Evolutionary conservation across 2,329 filamentous ascomycete species (phyloP).

Genomic region (Colletotrichum trifolii): DNA sequence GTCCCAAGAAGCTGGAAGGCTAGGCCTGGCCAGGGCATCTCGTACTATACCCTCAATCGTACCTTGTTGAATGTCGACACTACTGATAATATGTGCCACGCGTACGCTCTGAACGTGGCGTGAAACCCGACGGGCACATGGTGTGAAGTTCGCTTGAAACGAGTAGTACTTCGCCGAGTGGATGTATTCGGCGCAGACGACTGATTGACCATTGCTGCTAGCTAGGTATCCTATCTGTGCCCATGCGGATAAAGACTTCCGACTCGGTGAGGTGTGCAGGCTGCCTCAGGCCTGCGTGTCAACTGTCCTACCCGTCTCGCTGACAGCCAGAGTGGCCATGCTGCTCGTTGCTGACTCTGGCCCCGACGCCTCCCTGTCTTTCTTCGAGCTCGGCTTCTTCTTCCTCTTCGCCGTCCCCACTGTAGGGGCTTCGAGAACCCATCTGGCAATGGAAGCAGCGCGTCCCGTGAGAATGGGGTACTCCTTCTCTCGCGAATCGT

Average conservation of each 20-base stretch:
- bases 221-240: too few species aligned
- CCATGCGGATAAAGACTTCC: not conserved
- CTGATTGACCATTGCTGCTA: too few species aligned
- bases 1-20: not conserved
- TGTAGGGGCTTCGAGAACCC: slow-evolving; percentile 71
- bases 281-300: slow-evolving; percentile 11
- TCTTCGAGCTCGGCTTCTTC: slow-evolving; percentile 39
- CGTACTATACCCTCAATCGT: slow-evolving; percentile 14
- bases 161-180: too few species aligned
- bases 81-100: not conserved
- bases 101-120: too few species aligned
- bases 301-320: slow-evolving; percentile 14
- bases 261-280: not conserved
- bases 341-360: not conserved
- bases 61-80: not conserved
- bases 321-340: not conserved
- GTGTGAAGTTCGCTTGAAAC: not conserved
- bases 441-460: slow-evolving; percentile 74
- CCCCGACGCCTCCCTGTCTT: not conserved
- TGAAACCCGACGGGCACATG: not conserved
- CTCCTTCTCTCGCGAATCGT: slow-evolving; percentile 77
- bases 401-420: slow-evolving; percentile 54
- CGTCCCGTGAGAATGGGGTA: slow-evolving; percentile 77
- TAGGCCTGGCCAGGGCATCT: too few species aligned
- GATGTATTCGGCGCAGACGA: too few species aligned